A percentile compares a stretch with the other conserved stretches of the same genome.
Evolutionary conservation across 352 stramenopile genomes (phyloP).

Genomic region (Plasmopara halstedii): DNA sequence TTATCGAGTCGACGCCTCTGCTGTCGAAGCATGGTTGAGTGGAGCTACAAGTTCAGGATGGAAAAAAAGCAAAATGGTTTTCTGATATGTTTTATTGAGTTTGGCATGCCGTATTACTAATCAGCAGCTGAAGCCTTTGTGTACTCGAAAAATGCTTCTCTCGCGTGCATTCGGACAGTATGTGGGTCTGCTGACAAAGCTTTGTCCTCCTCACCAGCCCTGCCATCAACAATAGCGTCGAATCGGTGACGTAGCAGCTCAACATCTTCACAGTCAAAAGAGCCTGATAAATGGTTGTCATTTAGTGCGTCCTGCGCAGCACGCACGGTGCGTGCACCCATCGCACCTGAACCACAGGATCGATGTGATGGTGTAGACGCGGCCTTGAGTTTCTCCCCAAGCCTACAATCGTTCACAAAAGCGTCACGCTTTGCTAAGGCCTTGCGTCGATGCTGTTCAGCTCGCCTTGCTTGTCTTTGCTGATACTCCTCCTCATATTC

Average conservation of each 20-base stretch:
- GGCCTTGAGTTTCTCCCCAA: slow-evolving; percentile 39
- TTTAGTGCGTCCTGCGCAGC: slow-evolving; percentile 9
- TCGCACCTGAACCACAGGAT: slow-evolving; percentile 44
- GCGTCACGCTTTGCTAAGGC: slow-evolving; percentile 14
- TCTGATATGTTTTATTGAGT: slow-evolving; percentile 10
- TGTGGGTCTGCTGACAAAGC: slow-evolving; percentile 4
- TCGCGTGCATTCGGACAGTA: slow-evolving; percentile 8
- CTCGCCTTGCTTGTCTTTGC: slow-evolving; percentile 7
- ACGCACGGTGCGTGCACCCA: slow-evolving; percentile 39
- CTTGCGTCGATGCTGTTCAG: slow-evolving; percentile 19
- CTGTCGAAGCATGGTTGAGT: slow-evolving; percentile 15
- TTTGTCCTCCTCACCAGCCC: slow-evolving; percentile 2
- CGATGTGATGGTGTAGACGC: slow-evolving; percentile 25
- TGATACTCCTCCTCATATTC: slow-evolving; percentile 19
- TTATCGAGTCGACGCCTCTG: slow-evolving; percentile 35
- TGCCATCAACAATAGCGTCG: slow-evolving; percentile 28
- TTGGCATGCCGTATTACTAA: slow-evolving; percentile 2
- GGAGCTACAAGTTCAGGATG: background rate
- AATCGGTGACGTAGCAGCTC: slow-evolving; percentile 29
- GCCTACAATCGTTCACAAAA: slow-evolving; percentile 49
- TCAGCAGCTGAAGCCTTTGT: slow-evolving; percentile 6
- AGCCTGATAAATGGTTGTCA: slow-evolving; percentile 3
- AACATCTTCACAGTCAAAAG: slow-evolving; percentile 6
- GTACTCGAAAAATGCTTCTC: slow-evolving; percentile 29
- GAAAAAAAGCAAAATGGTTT: slow-evolving; percentile 9